phyloP scores from a whole-genome alignment of 2,329 filamentous ascomycete species.

The Alternaria angustiovoidea region DNA sequence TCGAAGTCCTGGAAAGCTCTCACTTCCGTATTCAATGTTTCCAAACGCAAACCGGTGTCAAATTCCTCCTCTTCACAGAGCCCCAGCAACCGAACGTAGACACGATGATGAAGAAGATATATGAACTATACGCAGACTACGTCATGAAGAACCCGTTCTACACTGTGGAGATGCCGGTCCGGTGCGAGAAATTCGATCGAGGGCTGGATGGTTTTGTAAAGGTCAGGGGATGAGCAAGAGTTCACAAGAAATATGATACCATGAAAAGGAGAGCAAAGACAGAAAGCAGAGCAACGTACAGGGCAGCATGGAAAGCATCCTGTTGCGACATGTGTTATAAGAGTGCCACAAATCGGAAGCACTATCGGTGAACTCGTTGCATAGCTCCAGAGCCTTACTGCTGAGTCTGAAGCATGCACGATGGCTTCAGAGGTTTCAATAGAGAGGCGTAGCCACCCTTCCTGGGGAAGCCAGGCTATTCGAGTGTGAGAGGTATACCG shows the following conservation, averaged over 20 bases:
- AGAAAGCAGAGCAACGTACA: neutral
- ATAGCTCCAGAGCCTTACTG: neutral
- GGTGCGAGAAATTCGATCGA: constrained; percentile 94
- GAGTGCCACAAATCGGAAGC: neutral
- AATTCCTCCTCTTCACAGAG: constrained; percentile 96
- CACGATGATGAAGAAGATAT: constrained; percentile 80
- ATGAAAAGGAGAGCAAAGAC: neutral
- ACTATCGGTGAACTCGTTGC: neutral
- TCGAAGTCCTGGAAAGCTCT: constrained; percentile 92
- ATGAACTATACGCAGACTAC: constrained; percentile 94
- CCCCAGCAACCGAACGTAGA: constrained; percentile 87
- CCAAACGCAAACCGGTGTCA: constrained; percentile 90
- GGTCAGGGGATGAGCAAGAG: constrained; percentile 41
- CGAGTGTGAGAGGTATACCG: neutral
- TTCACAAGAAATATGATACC: neutral
- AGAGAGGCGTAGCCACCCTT: neutral
- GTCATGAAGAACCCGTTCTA: constrained; percentile 99
- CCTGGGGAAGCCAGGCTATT: neutral
- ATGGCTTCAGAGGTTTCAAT: neutral
- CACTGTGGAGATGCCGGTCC: constrained; percentile 94
- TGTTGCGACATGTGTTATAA: neutral
- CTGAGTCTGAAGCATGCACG: neutral
- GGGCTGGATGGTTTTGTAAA: constrained; percentile 83
- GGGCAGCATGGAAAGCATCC: neutral
- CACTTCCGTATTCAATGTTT: constrained; percentile 97